phyloP scores from a whole-genome alignment of 2,329 filamentous ascomycete genomes.

The Dothideomycetes sp. region DNA sequence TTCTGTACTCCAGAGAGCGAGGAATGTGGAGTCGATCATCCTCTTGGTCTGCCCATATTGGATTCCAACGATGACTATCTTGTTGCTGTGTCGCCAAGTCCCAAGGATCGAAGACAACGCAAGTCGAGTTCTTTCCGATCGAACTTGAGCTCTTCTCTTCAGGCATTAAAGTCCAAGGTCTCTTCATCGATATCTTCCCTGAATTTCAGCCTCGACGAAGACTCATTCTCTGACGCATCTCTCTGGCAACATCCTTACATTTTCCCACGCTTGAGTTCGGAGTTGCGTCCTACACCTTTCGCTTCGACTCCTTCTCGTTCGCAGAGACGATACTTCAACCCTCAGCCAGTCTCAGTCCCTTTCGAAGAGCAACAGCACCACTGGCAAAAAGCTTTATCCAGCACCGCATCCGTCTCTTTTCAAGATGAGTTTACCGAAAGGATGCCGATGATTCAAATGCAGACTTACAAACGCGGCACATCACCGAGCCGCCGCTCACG shows the following conservation, averaged over 20 bases:
- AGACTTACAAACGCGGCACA: slow-evolving; percentile 43
- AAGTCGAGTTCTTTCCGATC: slow-evolving; percentile 45
- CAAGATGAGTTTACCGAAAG: slow-evolving; percentile 27
- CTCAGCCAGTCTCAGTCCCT: slow-evolving; percentile 34
- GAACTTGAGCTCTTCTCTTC: slow-evolving; percentile 53
- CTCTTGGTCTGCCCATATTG: slow-evolving; percentile 37
- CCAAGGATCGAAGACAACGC: slow-evolving; percentile 23
- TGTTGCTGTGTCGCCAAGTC: slow-evolving; percentile 29
- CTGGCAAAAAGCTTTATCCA: slow-evolving; percentile 28
- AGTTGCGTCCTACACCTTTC: slow-evolving; percentile 49
- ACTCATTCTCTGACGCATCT: slow-evolving; percentile 46
- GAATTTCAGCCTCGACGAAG: slow-evolving; percentile 23
- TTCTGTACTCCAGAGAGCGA: slow-evolving; percentile 42
- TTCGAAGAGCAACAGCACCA: slow-evolving; percentile 31
- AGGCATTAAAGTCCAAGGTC: slow-evolving; percentile 52
- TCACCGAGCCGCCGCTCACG: slow-evolving; percentile 15
- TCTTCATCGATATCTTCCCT: slow-evolving; percentile 51
- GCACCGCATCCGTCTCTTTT: slow-evolving; percentile 22
- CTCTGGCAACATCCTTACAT: slow-evolving; percentile 51
- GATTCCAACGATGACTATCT: slow-evolving; percentile 23
- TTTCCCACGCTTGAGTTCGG: slow-evolving; percentile 49
- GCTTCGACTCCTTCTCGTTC: slow-evolving; percentile 46
- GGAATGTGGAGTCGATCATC: slow-evolving; percentile 49
- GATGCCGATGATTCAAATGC: slow-evolving; percentile 52
- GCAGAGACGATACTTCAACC: slow-evolving; percentile 53